Evolutionary conservation across 805 yeast species (phyloP), one percentile per base, ranked within the genome.

Genomic region (Saccharomycopsis selenospora): DNA sequence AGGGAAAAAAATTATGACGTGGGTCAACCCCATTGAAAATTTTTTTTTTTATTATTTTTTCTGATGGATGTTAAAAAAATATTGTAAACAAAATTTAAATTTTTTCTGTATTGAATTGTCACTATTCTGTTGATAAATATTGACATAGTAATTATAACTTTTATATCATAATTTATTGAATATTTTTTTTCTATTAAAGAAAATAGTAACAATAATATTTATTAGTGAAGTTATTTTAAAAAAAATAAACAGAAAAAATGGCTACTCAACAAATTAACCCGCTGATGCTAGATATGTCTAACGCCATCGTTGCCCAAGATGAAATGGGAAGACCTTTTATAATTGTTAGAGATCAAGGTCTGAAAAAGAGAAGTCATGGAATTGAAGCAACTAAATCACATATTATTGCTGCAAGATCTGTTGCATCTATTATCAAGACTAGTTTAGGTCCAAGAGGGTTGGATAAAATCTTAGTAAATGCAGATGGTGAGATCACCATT

Each of bases 291-390:
- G 99, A 93, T 66, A 73, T 93, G 76, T 90, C 98, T 57, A 93
- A 95, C 62, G 99, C 99, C 67, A 89, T 93, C 59, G 88, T 93
- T 72, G 98, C 99, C 3, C 99, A 91, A 68, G 99, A 93, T 66
- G 99, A 93, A 67, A 87, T 85, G 90, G 99, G 99, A 18, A 82
- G 99, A 67, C 99, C 99, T 18, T 88, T 93, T 65, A 91, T 93
- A 62, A 93, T 93, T 64, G 99, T 93, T 47, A 80, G 93, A 64
- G 99, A 93, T 61, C 82, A 77, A 60, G 82, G 80, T 25, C 68
- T 67, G 52, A 77, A 77, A 63, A 70, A 75, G 57, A 74, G 90
- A 64, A 72, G 77, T 7, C 89, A 83, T 57, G 95, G 95, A 24
- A 66, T 79, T 40, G 88, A 93, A 64, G 89, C 97, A 53, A 71